Conservation (phyloP, 345 rosid species). For the Capsella bursapastoris region DNA sequence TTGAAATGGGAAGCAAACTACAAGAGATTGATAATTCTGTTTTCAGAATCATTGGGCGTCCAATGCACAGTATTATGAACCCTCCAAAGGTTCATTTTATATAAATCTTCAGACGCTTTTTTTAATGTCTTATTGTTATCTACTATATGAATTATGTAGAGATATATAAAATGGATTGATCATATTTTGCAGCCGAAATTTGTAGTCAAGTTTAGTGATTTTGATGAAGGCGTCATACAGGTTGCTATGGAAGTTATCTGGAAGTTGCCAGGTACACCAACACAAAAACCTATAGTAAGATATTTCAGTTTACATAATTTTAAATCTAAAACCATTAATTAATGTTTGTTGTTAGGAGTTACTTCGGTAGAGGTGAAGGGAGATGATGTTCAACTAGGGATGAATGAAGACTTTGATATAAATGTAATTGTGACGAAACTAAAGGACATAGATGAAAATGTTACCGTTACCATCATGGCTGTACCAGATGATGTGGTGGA, state of each 20-base stretch:
- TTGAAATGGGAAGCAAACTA: neutral
- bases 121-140: neutral
- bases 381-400: too few species aligned
- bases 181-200: neutral
- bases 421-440: too few species aligned
- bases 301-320: neutral
- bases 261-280: conserved; percentile 21
- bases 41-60: neutral
- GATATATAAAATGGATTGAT: neutral
- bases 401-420: too few species aligned
- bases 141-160: too few species aligned
- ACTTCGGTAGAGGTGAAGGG: neutral
- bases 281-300: neutral
- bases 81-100: neutral
- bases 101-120: too few species aligned
- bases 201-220: neutral
- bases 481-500: too few species aligned
- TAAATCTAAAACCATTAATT: neutral
- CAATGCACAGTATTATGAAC: neutral
- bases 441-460: too few species aligned
- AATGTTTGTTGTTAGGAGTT: neutral
- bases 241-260: neutral
- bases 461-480: too few species aligned
- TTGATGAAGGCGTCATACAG: neutral
- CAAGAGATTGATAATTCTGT: neutral